A percentile compares a stretch with the other conserved stretches of the same genome.
These are phyloP conservation scores for Laburnicola sp. DNA, from an alignment of 2,329 filamentous ascomycete species.

Conservation along the genomic window DNA sequence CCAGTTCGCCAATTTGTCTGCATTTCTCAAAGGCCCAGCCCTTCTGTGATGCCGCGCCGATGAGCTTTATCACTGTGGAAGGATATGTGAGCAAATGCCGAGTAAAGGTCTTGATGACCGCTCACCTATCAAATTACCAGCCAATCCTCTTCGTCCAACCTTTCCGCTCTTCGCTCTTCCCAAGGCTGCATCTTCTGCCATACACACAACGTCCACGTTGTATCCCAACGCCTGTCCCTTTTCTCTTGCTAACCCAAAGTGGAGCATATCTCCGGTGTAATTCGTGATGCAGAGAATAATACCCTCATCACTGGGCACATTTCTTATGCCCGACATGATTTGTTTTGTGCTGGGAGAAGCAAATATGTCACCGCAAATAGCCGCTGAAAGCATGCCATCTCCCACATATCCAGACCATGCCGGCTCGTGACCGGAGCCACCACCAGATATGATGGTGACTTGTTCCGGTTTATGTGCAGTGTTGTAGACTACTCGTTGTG, in stretches of 20 bases:
- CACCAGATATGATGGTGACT: slow-evolving; percentile 51
- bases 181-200: slow-evolving; percentile 55
- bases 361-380: slow-evolving; percentile 55
- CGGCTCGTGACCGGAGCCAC: slow-evolving; percentile 55
- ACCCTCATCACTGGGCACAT: slow-evolving; percentile 51
- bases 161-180: slow-evolving; percentile 54
- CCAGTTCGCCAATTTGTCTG: slow-evolving; percentile 49
- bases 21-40: slow-evolving; percentile 52
- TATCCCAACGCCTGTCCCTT: slow-evolving; percentile 51
- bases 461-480: slow-evolving; percentile 49
- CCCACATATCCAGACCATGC: slow-evolving; percentile 55
- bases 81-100: slow-evolving; percentile 13
- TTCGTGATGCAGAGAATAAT: slow-evolving; percentile 55
- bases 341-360: slow-evolving; percentile 54
- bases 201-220: slow-evolving; percentile 53
- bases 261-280: slow-evolving; percentile 55
- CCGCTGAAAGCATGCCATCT: slow-evolving; percentile 53
- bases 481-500: slow-evolving; percentile 55
- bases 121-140: slow-evolving; percentile 53
- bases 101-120: not conserved
- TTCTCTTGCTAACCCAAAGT: slow-evolving; percentile 54
- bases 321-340: slow-evolving; percentile 53
- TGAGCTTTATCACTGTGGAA: slow-evolving; percentile 51
- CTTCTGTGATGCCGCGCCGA: slow-evolving; percentile 51
- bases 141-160: slow-evolving; percentile 54